Conservation (phyloP, 1,139 yeast genomes). For the Zygosaccharomyces sapae region DNA sequence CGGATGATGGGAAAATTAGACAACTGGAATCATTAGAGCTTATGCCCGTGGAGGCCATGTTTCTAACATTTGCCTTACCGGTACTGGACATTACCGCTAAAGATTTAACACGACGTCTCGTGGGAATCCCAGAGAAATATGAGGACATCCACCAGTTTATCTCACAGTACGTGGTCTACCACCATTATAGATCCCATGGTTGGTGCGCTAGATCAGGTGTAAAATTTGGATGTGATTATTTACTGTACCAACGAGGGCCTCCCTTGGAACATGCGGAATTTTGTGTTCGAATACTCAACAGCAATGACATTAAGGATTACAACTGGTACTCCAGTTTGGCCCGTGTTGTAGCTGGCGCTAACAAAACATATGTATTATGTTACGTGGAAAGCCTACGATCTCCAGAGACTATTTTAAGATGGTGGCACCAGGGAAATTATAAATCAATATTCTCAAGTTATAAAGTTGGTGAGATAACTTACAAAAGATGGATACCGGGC, state of each 20-base stretch:
- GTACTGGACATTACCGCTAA: slow-evolving; percentile 23
- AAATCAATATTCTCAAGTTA: slow-evolving; percentile 38
- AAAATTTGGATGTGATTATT: slow-evolving; percentile 81
- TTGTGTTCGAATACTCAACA: slow-evolving; percentile 56
- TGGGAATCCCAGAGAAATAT: slow-evolving; percentile 11
- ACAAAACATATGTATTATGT: slow-evolving; percentile 66
- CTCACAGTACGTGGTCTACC: slow-evolving; percentile 62
- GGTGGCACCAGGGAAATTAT: slow-evolving; percentile 29
- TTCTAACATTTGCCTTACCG: slow-evolving; percentile 51
- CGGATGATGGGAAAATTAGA: slow-evolving; percentile 40
- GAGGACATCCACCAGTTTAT: slow-evolving; percentile 19
- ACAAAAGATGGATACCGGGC: slow-evolving; percentile 80
- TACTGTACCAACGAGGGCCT: slow-evolving; percentile 86
- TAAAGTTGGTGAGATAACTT: slow-evolving; percentile 60
- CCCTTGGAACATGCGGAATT: slow-evolving; percentile 93
- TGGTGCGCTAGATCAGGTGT: slow-evolving; percentile 95
- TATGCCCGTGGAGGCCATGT: slow-evolving; percentile 72
- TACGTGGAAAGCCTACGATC: slow-evolving; percentile 55
- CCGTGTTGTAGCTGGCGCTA: slow-evolving; percentile 83
- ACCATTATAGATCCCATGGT: slow-evolving; percentile 81
- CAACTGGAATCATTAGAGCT: slow-evolving; percentile 67
- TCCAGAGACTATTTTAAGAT: slow-evolving; percentile 33
- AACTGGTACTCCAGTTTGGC: slow-evolving; percentile 50
- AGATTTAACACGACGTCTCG: slow-evolving; percentile 15
- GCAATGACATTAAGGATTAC: slow-evolving; percentile 31